Percentiles rank a stretch among this genome's conserved stretches.
phyloP scores from a whole-genome alignment of 495 filamentous ascomycete species.

The Penicillium parvum region DNA sequence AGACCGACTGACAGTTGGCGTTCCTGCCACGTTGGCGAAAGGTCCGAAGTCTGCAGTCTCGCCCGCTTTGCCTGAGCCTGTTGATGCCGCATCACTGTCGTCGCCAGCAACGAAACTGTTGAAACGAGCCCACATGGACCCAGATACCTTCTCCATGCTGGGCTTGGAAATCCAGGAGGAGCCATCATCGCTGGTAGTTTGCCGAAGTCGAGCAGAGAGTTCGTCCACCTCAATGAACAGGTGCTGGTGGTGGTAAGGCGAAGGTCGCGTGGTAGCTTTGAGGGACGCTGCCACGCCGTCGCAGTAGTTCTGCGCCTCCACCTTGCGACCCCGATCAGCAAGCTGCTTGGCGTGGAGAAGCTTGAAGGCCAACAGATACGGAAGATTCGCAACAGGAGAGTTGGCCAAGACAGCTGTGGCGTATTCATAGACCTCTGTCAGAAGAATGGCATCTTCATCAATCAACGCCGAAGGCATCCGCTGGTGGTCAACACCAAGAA shows the following conservation, averaged over 20 bases:
- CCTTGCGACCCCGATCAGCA: conserved; percentile 74
- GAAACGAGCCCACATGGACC: conserved; percentile 81
- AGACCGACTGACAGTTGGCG: conserved; percentile 76
- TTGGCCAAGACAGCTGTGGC: conserved; percentile 62
- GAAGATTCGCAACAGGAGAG: conserved; percentile 54
- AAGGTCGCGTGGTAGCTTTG: conserved; percentile 75
- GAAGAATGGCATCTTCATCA: conserved; percentile 77
- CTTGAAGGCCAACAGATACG: conserved; percentile 87
- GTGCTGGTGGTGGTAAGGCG: conserved; percentile 73
- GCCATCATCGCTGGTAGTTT: conserved; percentile 69
- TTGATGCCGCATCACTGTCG: conserved; percentile 61
- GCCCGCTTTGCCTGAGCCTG: conserved; percentile 52
- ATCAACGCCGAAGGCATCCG: conserved; percentile 60
- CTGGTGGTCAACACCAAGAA: conserved; percentile 79
- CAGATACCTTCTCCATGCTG: conserved; percentile 90
- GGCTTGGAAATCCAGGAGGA: conserved; percentile 85
- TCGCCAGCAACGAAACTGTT: conserved; percentile 94
- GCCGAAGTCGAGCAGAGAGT: conserved; percentile 72
- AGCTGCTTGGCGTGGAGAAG: conserved; percentile 77
- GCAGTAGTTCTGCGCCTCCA: conserved; percentile 87
- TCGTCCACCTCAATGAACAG: conserved; percentile 78
- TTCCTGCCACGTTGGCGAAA: conserved; percentile 75
- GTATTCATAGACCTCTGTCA: conserved; percentile 93
- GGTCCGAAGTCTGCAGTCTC: conserved; percentile 61
- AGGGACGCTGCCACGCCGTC: conserved; percentile 77